Conservation (phyloP, 2,329 filamentous ascomycete genomes). For the Fusarium poae region DNA sequence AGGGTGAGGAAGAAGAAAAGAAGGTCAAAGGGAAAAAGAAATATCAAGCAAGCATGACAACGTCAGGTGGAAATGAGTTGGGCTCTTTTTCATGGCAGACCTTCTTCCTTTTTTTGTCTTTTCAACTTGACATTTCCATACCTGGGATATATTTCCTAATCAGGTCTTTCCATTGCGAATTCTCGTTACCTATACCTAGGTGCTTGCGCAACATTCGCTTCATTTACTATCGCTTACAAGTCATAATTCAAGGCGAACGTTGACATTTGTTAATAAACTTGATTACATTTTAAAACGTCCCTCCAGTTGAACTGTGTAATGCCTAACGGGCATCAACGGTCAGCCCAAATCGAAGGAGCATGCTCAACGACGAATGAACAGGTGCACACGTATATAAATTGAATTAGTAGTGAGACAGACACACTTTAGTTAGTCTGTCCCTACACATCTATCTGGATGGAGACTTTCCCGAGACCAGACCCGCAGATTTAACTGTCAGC, state of each 20-base stretch:
- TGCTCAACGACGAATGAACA: slow-evolving; percentile 1
- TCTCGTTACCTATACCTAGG: slow-evolving; percentile 15
- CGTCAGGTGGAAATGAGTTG: slow-evolving; percentile 42
- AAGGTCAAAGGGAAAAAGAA: slow-evolving; percentile 27
- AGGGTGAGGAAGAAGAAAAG: slow-evolving; percentile 13
- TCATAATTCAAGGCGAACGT: neutral
- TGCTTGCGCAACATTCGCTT: slow-evolving; percentile 12
- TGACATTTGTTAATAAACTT: neutral
- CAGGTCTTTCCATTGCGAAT: slow-evolving; percentile 24
- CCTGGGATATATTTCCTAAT: slow-evolving; percentile 15
- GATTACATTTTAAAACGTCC: neutral
- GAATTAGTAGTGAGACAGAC: slow-evolving; percentile 5
- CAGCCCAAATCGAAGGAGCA: slow-evolving; percentile 15
- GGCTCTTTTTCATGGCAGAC: slow-evolving; percentile 22
- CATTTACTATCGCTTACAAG: slow-evolving; percentile 14
- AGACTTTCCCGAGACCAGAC: slow-evolving; percentile 23
- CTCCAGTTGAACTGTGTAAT: slow-evolving; percentile 19
- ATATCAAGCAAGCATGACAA: slow-evolving; percentile 19
- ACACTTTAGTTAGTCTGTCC: neutral
- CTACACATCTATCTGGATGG: slow-evolving; percentile 9
- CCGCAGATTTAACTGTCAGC: slow-evolving; percentile 9
- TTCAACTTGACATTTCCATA: slow-evolving; percentile 1
- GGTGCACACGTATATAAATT: slow-evolving; percentile 8
- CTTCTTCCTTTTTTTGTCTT: neutral
- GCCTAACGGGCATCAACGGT: slow-evolving; percentile 29